phyloP scores from a whole-genome alignment of 257 asterid genomes.

The Craterostigma plantagineum region DNA sequence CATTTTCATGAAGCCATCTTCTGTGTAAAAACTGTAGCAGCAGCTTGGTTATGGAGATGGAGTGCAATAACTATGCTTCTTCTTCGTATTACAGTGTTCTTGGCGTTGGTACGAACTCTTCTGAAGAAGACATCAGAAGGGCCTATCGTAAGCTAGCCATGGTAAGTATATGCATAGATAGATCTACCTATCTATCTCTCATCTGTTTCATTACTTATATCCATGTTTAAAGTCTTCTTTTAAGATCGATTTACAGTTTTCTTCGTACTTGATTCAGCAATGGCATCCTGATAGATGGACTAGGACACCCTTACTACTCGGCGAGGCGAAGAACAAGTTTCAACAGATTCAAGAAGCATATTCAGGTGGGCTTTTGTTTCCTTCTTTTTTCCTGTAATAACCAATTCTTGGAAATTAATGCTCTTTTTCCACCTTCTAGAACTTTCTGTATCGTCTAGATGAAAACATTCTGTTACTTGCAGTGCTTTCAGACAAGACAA shows the following conservation, averaged over 20 bases:
- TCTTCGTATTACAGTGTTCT: constrained; percentile 39
- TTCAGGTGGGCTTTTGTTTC: constrained; percentile 15
- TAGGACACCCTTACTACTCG: constrained; percentile 12
- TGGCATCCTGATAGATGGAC: constrained; percentile 36
- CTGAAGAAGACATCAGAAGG: constrained; percentile 50
- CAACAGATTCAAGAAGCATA: constrained; percentile 33
- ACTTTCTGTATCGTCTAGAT: neutral
- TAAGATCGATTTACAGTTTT: neutral
- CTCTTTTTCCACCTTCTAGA: neutral
- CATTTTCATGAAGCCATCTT: too few species aligned
- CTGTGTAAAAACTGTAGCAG: too few species aligned
- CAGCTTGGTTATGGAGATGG: constrained; percentile 15
- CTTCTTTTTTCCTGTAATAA: neutral
- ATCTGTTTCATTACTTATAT: neutral
- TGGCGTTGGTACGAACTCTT: constrained; percentile 34
- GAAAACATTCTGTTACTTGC: constrained; percentile 5
- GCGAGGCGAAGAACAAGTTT: constrained; percentile 22
- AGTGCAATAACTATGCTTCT: constrained; percentile 7
- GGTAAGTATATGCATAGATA: constrained; percentile 21
- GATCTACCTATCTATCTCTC: too few species aligned
- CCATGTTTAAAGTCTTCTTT: too few species aligned
- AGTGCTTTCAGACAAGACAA: constrained; percentile 63
- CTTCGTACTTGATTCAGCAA: constrained; percentile 5
- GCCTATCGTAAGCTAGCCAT: constrained; percentile 73
- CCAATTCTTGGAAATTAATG: neutral